Conservation (phyloP, 192 early-diverging fungal genomes). For the Mortierella hygrophila region DNA sequence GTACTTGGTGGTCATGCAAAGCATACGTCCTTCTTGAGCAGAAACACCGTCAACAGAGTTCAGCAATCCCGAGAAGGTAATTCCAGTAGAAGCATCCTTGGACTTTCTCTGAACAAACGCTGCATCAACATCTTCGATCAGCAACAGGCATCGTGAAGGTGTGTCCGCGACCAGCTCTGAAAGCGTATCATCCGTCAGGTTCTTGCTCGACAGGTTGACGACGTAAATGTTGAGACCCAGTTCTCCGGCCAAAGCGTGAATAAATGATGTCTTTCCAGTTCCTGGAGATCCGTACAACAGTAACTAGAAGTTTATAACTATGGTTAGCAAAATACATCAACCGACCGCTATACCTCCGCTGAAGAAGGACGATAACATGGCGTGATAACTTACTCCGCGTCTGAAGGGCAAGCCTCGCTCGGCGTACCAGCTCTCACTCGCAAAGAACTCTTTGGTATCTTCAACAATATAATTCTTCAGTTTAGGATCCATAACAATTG, state of each 20-base stretch:
- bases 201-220: slow-evolving; percentile 73
- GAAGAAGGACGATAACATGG: background rate
- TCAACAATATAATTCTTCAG: slow-evolving; percentile 60
- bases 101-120: slow-evolving; percentile 72
- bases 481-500: slow-evolving; percentile 65
- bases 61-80: slow-evolving; percentile 73
- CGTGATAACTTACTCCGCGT: slow-evolving; percentile 58
- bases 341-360: background rate
- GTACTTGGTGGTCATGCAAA: slow-evolving; percentile 85
- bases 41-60: slow-evolving; percentile 82
- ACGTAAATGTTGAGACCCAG: slow-evolving; percentile 81
- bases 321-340: background rate
- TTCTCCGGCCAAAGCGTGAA: slow-evolving; percentile 79
- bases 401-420: slow-evolving; percentile 75
- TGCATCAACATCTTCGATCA: slow-evolving; percentile 83
- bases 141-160: slow-evolving; percentile 69
- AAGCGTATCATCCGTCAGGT: slow-evolving; percentile 74
- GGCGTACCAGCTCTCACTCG: slow-evolving; percentile 69
- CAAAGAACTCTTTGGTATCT: slow-evolving; percentile 66
- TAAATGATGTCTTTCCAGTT: slow-evolving; percentile 79
- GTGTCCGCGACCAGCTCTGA: slow-evolving; percentile 62
- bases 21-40: slow-evolving; percentile 77
- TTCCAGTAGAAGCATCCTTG: slow-evolving; percentile 49
- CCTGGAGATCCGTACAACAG: slow-evolving; percentile 80
- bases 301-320: slow-evolving; percentile 32